Evolutionary conservation across 495 filamentous ascomycete genomes (phyloP), one percentile per base, ranked within the genome.

Genomic region (Geopyxis carbonaria): DNA sequence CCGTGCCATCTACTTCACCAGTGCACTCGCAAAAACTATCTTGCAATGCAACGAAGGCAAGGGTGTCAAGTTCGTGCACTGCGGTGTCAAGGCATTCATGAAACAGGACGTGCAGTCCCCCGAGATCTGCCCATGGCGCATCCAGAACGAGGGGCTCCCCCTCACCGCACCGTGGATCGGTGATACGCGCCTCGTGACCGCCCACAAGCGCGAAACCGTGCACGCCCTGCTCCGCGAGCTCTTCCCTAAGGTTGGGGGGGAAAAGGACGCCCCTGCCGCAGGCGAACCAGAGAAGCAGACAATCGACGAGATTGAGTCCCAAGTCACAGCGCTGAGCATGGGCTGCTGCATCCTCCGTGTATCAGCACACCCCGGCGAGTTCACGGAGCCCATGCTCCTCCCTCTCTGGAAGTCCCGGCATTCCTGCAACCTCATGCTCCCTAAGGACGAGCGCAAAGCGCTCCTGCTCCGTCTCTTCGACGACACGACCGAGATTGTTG

Each of bases 21-120:
- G 75, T 39, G 65, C 71, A n/a, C 66, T 94, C 8, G 78, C 80
- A 0, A 75, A 79, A 10, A 75, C 81, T 45, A 91, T 97, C 38
- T 68, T 97, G 2, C 62, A 60, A 5, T 59, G 69, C 38, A 97
- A 95, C 56, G 83, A 93, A 57, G 79, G 79, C 18, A 75, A 75
- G 10, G 83, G 85, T 19, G 75, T 95, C 59, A 92, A 84, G 59
- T 94, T 97, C 55, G 77, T 95, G 27, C 89, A 97, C 59, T 85
- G 79, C 42, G 89, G 89, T 44, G 82, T 97, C 20, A 92, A 92
- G 63, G 93, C 94, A 75, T 95, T 93, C 58, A 82, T 95, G 59
- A 89, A 87, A 62, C 89, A 97, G 53, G 86, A 95, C 50, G 79
- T 80, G 0, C 87, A 93, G 47, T 76, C 72, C 19, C 72, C 68